phyloP scores from a whole-genome alignment of 2,329 filamentous ascomycete species.

The Fusarium verticillioides region DNA sequence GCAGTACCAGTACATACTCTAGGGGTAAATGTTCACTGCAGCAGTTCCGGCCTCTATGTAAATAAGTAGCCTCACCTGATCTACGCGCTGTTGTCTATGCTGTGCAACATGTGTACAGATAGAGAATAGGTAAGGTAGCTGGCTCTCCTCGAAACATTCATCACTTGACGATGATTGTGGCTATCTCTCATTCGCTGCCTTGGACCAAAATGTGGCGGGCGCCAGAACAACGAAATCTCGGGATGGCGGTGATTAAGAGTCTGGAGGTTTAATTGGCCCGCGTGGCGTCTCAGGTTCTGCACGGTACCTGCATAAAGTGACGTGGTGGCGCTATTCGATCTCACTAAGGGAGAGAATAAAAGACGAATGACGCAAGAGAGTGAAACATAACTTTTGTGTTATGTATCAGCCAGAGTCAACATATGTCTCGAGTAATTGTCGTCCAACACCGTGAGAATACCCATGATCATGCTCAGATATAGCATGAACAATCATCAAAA shows the following conservation, averaged over 20 bases:
- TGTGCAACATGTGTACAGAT: neutral
- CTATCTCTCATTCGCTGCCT: conserved; percentile 11
- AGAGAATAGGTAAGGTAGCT: neutral
- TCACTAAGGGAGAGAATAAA: neutral
- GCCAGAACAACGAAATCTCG: conserved; percentile 27
- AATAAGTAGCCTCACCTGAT: conserved; percentile 14
- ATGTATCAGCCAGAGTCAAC: neutral
- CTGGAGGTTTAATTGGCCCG: conserved; percentile 46
- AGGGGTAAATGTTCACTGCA: conserved; percentile 9
- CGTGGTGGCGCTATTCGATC: conserved; percentile 30
- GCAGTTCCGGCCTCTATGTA: neutral
- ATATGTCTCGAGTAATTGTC: neutral
- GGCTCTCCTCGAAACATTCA: neutral
- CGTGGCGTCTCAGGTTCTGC: conserved; percentile 49
- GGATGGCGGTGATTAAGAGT: conserved; percentile 15
- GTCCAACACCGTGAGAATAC: neutral
- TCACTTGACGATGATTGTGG: conserved; percentile 5
- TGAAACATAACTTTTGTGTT: conserved; percentile 15
- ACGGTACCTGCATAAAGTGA: conserved; percentile 45
- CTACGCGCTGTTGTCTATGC: conserved; percentile 3
- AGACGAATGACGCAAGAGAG: neutral
- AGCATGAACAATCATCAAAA: conserved; percentile 24
- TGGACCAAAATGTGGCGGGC: conserved; percentile 33
- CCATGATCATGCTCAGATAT: conserved; percentile 1
- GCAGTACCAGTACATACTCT: neutral